phyloP scores from a whole-genome alignment of 2,329 filamentous ascomycete genomes.

The Sporothrix brasiliensis region DNA sequence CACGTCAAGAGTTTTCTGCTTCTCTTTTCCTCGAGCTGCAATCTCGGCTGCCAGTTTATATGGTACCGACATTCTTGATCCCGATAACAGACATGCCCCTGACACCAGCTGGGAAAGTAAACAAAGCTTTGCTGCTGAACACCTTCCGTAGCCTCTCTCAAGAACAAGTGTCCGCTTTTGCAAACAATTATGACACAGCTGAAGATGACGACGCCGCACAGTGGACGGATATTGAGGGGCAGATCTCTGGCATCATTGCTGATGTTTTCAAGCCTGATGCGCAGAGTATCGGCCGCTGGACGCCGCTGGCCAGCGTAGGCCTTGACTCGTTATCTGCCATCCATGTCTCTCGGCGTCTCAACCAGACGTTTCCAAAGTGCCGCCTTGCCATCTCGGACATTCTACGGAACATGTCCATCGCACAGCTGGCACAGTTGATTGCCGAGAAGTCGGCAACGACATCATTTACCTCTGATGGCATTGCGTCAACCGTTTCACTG shows the following conservation, averaged over 20 bases:
- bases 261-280: slow-evolving; percentile 51
- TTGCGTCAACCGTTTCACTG: neutral
- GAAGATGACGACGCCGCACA: neutral
- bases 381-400: slow-evolving; percentile 68
- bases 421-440: slow-evolving; percentile 55
- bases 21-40: slow-evolving; percentile 59
- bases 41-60: slow-evolving; percentile 68
- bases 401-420: slow-evolving; percentile 68
- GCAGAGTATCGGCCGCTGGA: slow-evolving; percentile 60
- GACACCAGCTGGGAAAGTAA: slow-evolving; percentile 74
- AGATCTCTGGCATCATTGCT: slow-evolving; percentile 59
- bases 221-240: slow-evolving; percentile 51
- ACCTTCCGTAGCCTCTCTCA: slow-evolving; percentile 53
- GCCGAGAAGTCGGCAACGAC: neutral
- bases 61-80: slow-evolving; percentile 75
- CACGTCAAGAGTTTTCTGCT: slow-evolving; percentile 39
- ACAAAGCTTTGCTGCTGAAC: slow-evolving; percentile 58
- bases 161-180: slow-evolving; percentile 39
- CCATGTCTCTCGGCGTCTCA: slow-evolving; percentile 62
- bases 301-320: slow-evolving; percentile 76
- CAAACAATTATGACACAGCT: neutral
- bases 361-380: slow-evolving; percentile 45
- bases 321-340: slow-evolving; percentile 85
- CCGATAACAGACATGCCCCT: slow-evolving; percentile 70
- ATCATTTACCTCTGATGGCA: neutral